phyloP scores from a whole-genome alignment of 2,329 filamentous ascomycete genomes.

The Plenodomus tracheiphilus region DNA sequence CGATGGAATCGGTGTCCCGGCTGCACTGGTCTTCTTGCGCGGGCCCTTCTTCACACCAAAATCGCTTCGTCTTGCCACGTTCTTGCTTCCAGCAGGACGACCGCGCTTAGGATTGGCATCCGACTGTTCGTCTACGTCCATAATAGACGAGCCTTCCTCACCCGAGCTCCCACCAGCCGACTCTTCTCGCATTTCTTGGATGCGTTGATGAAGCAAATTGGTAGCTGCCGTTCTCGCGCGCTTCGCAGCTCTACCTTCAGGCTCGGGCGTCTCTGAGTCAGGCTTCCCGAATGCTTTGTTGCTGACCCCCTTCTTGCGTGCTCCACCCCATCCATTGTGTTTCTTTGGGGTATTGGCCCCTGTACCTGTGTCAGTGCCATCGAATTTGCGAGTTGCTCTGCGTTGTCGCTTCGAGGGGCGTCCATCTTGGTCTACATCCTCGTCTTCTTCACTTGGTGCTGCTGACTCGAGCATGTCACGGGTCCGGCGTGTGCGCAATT shows the following conservation, averaged over 20 bases:
- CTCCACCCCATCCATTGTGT: slow-evolving; percentile 44
- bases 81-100: slow-evolving; percentile 52
- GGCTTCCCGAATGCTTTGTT: slow-evolving; percentile 30
- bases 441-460: slow-evolving; percentile 44
- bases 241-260: slow-evolving; percentile 35
- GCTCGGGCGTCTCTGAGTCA: slow-evolving; percentile 42
- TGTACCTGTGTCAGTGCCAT: slow-evolving; percentile 36
- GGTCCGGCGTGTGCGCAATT: slow-evolving; percentile 50
- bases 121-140: slow-evolving; percentile 33
- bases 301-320: slow-evolving; percentile 43
- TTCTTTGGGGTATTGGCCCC: slow-evolving; percentile 37
- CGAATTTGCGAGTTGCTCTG: slow-evolving; percentile 41
- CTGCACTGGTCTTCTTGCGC: slow-evolving; percentile 40
- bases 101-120: slow-evolving; percentile 35
- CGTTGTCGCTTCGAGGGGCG: slow-evolving; percentile 39
- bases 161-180: slow-evolving; percentile 43
- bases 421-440: slow-evolving; percentile 39
- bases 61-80: slow-evolving; percentile 50
- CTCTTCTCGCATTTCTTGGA: slow-evolving; percentile 52
- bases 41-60: slow-evolving; percentile 56
- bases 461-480: slow-evolving; percentile 45
- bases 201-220: slow-evolving; percentile 46
- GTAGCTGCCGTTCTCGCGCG: slow-evolving; percentile 31
- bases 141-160: slow-evolving; percentile 39
- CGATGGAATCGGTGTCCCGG: slow-evolving; percentile 21